Evolutionary conservation across 371 early-diverging fungal genomes (phyloP).

Genomic region (Entomophthora muscae): DNA sequence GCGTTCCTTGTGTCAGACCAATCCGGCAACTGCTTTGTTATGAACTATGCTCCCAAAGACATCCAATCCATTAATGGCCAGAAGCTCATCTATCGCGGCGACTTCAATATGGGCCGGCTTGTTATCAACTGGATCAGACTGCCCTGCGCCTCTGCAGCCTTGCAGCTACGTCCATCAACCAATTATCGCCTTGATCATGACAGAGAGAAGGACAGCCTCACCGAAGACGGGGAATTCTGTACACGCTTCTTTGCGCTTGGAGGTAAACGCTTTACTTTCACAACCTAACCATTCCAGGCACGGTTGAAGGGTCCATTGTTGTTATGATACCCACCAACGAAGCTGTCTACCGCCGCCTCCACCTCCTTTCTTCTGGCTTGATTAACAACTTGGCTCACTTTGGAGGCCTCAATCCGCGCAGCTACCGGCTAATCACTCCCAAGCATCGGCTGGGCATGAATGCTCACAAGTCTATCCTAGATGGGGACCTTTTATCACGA

Average conservation of each 20-base stretch:
- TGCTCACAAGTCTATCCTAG: slow-evolving; percentile 52
- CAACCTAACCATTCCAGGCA: background rate
- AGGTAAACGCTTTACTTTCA: slow-evolving; percentile 1
- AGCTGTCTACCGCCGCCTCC: slow-evolving; percentile 71
- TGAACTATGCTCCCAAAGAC: slow-evolving; percentile 78
- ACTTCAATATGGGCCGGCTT: slow-evolving; percentile 64
- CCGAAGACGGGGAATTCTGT: slow-evolving; percentile 12
- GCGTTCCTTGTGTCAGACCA: slow-evolving; percentile 67
- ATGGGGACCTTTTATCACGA: slow-evolving; percentile 65
- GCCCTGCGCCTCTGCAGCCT: slow-evolving; percentile 13
- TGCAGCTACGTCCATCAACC: background rate
- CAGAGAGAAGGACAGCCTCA: slow-evolving; percentile 13
- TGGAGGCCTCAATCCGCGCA: slow-evolving; percentile 87
- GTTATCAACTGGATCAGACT: slow-evolving; percentile 43
- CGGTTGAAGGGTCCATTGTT: slow-evolving; percentile 43
- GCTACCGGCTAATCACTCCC: slow-evolving; percentile 42
- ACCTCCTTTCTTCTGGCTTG: slow-evolving; percentile 53
- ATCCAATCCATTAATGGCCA: slow-evolving; percentile 75
- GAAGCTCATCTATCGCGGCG: slow-evolving; percentile 75
- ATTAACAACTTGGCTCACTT: slow-evolving; percentile 60
- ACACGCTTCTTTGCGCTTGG: background rate
- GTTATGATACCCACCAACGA: slow-evolving; percentile 73
- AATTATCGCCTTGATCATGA: background rate
- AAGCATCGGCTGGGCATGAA: slow-evolving; percentile 42
- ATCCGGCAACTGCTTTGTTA: slow-evolving; percentile 60